These are phyloP conservation scores for Linum tenue DNA, from an alignment of 345 rosid species.

Conservation along the genomic window DNA sequence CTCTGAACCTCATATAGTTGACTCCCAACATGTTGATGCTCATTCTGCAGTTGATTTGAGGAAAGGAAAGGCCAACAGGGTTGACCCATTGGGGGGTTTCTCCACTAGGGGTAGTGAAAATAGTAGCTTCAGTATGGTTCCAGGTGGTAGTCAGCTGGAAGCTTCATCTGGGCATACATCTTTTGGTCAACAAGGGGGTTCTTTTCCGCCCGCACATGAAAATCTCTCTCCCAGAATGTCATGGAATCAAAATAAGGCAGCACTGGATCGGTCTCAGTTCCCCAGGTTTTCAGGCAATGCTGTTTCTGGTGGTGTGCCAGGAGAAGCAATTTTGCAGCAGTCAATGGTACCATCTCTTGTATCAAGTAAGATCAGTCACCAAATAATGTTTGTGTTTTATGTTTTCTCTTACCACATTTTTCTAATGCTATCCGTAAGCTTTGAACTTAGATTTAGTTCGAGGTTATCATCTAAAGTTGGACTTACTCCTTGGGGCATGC, in stretches of 20 bases:
- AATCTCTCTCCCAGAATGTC: slow-evolving; percentile 26
- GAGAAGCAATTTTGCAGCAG: slow-evolving; percentile 33
- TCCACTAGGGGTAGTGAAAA: slow-evolving; percentile 35
- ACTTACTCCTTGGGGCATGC: too few species aligned
- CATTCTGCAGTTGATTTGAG: slow-evolving; percentile 7
- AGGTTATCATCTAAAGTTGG: too few species aligned
- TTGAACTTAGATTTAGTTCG: neutral
- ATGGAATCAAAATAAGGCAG: slow-evolving; percentile 40
- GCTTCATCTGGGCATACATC: slow-evolving; percentile 28
- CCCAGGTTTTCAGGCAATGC: slow-evolving; percentile 40
- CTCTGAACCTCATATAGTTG: slow-evolving; percentile 43
- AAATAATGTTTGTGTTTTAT: neutral
- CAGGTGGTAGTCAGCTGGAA: slow-evolving; percentile 36
- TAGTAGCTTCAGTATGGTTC: slow-evolving; percentile 23
- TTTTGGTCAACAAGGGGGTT: slow-evolving; percentile 32
- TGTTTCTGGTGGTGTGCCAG: slow-evolving; percentile 23
- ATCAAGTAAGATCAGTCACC: slow-evolving; percentile 24
- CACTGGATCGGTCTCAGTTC: slow-evolving; percentile 40
- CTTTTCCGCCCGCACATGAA: slow-evolving; percentile 28
- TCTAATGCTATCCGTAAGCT: neutral
- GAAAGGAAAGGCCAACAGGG: slow-evolving; percentile 59
- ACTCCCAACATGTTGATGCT: slow-evolving; percentile 36
- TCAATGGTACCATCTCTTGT: slow-evolving; percentile 25
- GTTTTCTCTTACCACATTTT: neutral
- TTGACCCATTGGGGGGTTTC: slow-evolving; percentile 40